Percentiles rank a stretch among this genome's conserved stretches.
These are phyloP conservation scores for Cajanus cajan DNA, from an alignment of 306 rosid genomes.

Conservation along the genomic window DNA sequence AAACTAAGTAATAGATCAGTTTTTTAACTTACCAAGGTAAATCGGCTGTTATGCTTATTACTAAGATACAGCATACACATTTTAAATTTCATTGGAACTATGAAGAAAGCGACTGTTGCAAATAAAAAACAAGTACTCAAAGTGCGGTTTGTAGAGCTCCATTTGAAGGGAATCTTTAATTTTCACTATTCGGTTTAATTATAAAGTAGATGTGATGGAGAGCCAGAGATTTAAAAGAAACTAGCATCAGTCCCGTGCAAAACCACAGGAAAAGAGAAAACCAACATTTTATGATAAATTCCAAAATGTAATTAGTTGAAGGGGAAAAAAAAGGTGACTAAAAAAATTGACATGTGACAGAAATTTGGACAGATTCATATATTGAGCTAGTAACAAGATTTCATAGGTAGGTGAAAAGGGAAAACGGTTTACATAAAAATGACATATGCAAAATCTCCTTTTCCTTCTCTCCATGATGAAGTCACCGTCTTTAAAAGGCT, in stretches of 20 bases:
- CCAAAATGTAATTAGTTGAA: neutral
- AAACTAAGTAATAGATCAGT: neutral
- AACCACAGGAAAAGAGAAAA: slow-evolving; percentile 13
- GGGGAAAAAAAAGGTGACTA: neutral
- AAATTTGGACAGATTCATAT: neutral
- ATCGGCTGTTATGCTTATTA: neutral
- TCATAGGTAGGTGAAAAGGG: slow-evolving; percentile 41
- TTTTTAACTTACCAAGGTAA: neutral
- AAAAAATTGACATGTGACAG: slow-evolving; percentile 11
- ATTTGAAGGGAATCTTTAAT: slow-evolving; percentile 40
- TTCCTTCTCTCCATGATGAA: slow-evolving; percentile 49
- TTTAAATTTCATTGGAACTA: slow-evolving; percentile 38
- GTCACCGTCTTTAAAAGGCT: slow-evolving; percentile 63
- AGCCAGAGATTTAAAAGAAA: slow-evolving; percentile 33
- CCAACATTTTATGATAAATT: neutral
- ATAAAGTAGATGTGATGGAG: slow-evolving; percentile 28
- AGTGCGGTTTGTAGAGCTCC: slow-evolving; percentile 34
- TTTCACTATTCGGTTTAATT: slow-evolving; percentile 43
- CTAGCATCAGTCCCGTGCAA: neutral
- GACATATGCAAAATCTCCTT: slow-evolving; percentile 52
- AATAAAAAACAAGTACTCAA: slow-evolving; percentile 14
- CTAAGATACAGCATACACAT: slow-evolving; percentile 23
- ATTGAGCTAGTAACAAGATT: slow-evolving; percentile 15
- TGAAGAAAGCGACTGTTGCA: slow-evolving; percentile 45
- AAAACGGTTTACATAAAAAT: slow-evolving; percentile 46